Evolutionary conservation across 306 rosid genomes (phyloP), one percentile per base, ranked within the genome.

Genomic region (Vigna nakashimae): DNA sequence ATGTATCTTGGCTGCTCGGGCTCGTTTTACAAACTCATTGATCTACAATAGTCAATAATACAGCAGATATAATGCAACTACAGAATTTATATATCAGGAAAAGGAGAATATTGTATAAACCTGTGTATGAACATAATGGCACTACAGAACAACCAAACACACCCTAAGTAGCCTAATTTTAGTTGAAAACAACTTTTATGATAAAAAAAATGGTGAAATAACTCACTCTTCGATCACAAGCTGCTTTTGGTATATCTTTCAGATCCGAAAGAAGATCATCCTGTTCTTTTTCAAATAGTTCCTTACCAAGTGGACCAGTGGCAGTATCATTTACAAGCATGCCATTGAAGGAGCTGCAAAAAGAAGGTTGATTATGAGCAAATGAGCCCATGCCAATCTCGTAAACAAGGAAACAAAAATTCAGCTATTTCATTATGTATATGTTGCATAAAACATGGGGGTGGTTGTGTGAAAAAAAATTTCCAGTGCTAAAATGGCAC

Each of bases 191-290:
- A 68, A 57, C 32, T 18, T 5, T 55, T 66, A 28, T n/a, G 57
- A 76, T 30, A 70, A 63, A 48, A 5, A 45, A 14, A 4, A 32
- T 48, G 7, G 14, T 59, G 2, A 59, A 59, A 56, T 45, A 78
- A 86, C 96, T 88, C 86, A 93, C 98, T 62, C 90, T 84, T 40
- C 98, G 93, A 84, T 93, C 98, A 77, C 98, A 93, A 43, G 98
- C 91, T 53, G 87, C 90, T 88, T 93, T 93, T 22, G 97, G 98
- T 77, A 93, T 86, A 83, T 93, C 96, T 86, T 91, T 91, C 30
- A 93, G 83, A 84, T 90, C 98, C n/a, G 92, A 68, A 60, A 93
- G 98, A 83, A 93, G 98, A 81, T 91, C 93, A 73, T 93, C 92
- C 78, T 93, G 98, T 82, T 93, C 98, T 70, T 83, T 93, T 69